Evolutionary conservation across 2,329 filamentous ascomycete genomes (phyloP).

Genomic region (Grosmannia clavigera): DNA sequence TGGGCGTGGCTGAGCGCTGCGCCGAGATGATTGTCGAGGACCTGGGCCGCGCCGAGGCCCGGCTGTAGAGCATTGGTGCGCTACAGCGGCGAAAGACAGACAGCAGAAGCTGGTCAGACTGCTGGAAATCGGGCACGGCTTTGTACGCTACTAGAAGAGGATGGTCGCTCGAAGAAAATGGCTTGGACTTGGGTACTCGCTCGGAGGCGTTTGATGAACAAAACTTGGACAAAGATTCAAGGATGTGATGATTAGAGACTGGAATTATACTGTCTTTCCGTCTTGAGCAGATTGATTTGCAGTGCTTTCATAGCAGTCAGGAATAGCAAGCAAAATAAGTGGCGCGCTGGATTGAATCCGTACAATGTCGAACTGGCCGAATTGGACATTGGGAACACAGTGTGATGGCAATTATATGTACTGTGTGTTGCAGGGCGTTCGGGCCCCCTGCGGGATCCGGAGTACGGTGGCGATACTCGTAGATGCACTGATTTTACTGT

Average conservation of each 20-base stretch:
- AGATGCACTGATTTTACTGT: no score
- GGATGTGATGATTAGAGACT: neutral
- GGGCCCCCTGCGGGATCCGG: no score
- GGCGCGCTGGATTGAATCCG: no score
- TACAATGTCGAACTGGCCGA: no score
- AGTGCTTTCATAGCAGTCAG: no score
- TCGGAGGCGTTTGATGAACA: neutral
- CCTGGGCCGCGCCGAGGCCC: slow-evolving; percentile 22
- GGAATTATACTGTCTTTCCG: neutral
- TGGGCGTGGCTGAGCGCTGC: slow-evolving; percentile 70
- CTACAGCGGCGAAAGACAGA: neutral
- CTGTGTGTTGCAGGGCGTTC: no score
- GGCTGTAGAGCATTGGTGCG: slow-evolving; percentile 1
- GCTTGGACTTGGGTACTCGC: neutral
- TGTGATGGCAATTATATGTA: no score
- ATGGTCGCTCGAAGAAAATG: neutral
- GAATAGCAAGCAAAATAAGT: no score
- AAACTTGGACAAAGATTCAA: neutral
- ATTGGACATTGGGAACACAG: no score
- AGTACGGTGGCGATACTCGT: no score
- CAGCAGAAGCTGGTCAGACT: neutral
- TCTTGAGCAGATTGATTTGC: no score
- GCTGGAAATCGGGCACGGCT: neutral
- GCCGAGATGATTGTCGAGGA: slow-evolving; percentile 74
- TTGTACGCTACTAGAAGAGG: neutral